phyloP scores from a whole-genome alignment of 1,284 basidiomycete species.

The Trametes polyzona region DNA sequence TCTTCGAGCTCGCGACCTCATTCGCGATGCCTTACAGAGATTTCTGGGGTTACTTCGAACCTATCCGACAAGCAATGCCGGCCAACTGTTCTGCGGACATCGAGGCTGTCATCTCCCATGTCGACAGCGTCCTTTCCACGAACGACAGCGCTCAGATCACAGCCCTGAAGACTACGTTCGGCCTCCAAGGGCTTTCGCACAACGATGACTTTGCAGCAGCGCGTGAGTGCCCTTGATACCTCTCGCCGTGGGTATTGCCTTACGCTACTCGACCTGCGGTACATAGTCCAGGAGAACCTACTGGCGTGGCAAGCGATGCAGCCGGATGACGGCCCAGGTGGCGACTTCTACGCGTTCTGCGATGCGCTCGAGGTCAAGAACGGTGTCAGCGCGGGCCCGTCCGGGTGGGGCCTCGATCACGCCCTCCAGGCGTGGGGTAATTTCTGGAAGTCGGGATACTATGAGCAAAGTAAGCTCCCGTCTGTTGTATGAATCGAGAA shows the following conservation, averaged over 20 bases:
- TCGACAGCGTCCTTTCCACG: slow-evolving; percentile 57
- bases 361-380: slow-evolving; percentile 74
- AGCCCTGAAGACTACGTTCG: slow-evolving; percentile 57
- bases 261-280: neutral
- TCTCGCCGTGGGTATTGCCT: neutral
- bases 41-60: slow-evolving; percentile 74
- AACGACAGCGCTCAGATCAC: slow-evolving; percentile 49
- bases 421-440: slow-evolving; percentile 63
- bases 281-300: slow-evolving; percentile 53
- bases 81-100: slow-evolving; percentile 73
- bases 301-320: slow-evolving; percentile 61
- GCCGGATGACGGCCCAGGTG: slow-evolving; percentile 42
- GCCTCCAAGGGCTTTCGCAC: slow-evolving; percentile 57
- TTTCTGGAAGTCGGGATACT: slow-evolving; percentile 53
- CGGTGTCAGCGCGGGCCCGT: slow-evolving; percentile 52
- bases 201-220: slow-evolving; percentile 67
- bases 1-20: neutral
- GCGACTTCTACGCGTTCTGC: slow-evolving; percentile 64
- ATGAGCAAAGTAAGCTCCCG: slow-evolving; percentile 43
- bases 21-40: slow-evolving; percentile 40
- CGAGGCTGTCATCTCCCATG: slow-evolving; percentile 58
- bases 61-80: slow-evolving; percentile 68
- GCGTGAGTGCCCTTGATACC: slow-evolving; percentile 33
- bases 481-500: too few species aligned
- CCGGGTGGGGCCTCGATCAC: slow-evolving; percentile 66